Evolutionary conservation across 2,329 filamentous ascomycete species (phyloP), one percentile per base, ranked within the genome.

Genomic region (Stenocarpella maydis): DNA sequence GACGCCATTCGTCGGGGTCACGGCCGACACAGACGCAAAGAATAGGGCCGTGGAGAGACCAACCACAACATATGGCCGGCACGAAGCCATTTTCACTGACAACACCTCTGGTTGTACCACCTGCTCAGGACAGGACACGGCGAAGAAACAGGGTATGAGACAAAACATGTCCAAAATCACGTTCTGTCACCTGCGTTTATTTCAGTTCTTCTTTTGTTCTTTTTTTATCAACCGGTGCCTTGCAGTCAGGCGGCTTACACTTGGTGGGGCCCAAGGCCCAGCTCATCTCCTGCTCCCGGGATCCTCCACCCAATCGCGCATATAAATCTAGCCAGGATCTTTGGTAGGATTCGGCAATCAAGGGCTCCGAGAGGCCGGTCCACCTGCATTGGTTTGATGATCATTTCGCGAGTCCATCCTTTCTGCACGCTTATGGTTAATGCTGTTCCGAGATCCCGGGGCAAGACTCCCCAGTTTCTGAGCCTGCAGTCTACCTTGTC

Each of bases 1-100:
- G 14, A 68, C 66, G 12, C 66, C 55, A 31, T 65, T 68, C 15
- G 47, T 28, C 17, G 47, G 47, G 15, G 66, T 68, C 55, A 64
- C 47, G 41, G 52, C 65, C 34, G 43, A 63, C 41, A 37, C 58
- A 31, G 19, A 37, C 43, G 43, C 28, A 14, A 49, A 14, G 12
- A 63, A 10, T 24, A 24, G n/a, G 24, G 28, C 41, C 28, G 49
- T 28, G 19, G 49, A 63, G 41, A 63, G 58, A 63, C 12, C 14
- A n/a, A n/a, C 43, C n/a, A 63, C 19, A 12, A 7, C 19, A 37
- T 19, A 15, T 24, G 58, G 28, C 43, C 17, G 28, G n/a, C 12
- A n/a, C 26, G n/a, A 49, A 26, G 58, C 41, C 43, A 63, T 63
- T 37, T 34, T 63, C 28, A 49, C 28, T 34, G n/a, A 12, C 14